Base-by-base conservation (phyloP, 306 rosid species). In the Pyrus pyrifolia region DNA sequence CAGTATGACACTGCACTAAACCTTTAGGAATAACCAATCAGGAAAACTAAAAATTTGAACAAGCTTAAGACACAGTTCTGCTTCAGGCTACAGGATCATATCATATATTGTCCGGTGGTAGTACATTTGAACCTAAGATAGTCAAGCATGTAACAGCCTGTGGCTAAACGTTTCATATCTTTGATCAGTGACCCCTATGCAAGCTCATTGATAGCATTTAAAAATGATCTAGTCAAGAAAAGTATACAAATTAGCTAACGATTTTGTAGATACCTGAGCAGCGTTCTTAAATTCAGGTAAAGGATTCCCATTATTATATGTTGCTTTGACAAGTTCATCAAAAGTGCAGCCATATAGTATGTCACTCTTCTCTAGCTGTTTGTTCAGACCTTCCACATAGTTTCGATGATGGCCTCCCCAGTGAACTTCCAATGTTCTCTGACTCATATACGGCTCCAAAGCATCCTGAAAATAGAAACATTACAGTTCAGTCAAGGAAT, bases 251-350 rank as follows among this genome's bases (percentile, higher is more conserved):
- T 10, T 69, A 73, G 67, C 77, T 35, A 57, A 61, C 60, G 79
- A 76, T 76, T 66, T 73, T 73, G 86, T 29, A 64, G 46, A 77
- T 89, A 95, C 99, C 97, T 92, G 97, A 52, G 97, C 91, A 59
- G 97, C 96, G 72, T 95, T 95, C 88, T 95, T 89, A 87, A 90
- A 95, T 86, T 92, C 97, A 18, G 90, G 89, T 21, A 81, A 84
- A 66, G 98, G 98, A 70, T 92, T 95, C 67, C 98, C 98, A 68
- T 87, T 92, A 79, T 92, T 95, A 81, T 92, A 95, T 27, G 97
- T 89, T 79, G 85, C 88, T 87, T 95, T 95, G 79, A 95, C 89
- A 74, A 95, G 93, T 80, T 92, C 97, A 84, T 95, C 93, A 77
- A 95, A 65, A 44, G 97, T 90, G 85, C 78, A 82, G 75, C 97